These are phyloP conservation scores for Neofusicoccum kwambonambiense DNA, from an alignment of 2,329 filamentous ascomycete genomes.

Conservation along the genomic window DNA sequence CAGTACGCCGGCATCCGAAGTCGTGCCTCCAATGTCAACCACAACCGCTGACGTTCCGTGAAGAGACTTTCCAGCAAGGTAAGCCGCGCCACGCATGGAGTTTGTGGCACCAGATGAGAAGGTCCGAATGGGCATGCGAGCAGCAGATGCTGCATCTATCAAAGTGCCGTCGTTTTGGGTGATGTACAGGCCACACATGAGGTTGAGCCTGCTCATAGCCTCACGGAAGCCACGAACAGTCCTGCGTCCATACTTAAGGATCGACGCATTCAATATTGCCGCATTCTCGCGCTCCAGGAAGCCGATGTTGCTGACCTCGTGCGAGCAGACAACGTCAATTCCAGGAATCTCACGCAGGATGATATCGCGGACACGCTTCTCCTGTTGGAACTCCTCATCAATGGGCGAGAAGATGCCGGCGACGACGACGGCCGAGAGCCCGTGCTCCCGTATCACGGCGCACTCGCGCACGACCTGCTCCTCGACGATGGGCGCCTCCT, in stretches of 20 bases:
- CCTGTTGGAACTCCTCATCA: slow-evolving; percentile 54
- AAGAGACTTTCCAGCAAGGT: slow-evolving; percentile 31
- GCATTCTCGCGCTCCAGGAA: slow-evolving; percentile 54
- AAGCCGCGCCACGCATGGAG: slow-evolving; percentile 53
- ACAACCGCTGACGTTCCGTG: slow-evolving; percentile 37
- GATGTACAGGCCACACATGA: slow-evolving; percentile 51
- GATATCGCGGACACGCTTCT: slow-evolving; percentile 50
- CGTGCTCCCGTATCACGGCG: slow-evolving; percentile 43
- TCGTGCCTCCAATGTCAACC: slow-evolving; percentile 67
- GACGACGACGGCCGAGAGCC: slow-evolving; percentile 52
- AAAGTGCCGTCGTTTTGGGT: slow-evolving; percentile 55
- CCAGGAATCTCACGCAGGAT: slow-evolving; percentile 47
- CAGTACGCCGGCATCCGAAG: slow-evolving; percentile 62
- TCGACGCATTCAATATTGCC: slow-evolving; percentile 51
- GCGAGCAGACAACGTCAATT: slow-evolving; percentile 52
- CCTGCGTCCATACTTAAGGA: slow-evolving; percentile 46
- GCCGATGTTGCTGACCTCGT: slow-evolving; percentile 51
- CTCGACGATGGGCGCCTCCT: slow-evolving; percentile 44
- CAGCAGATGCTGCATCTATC: slow-evolving; percentile 47
- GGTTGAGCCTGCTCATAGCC: slow-evolving; percentile 46
- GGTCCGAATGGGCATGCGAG: slow-evolving; percentile 50
- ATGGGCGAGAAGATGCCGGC: slow-evolving; percentile 60
- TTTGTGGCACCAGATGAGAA: slow-evolving; percentile 55
- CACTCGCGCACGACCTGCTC: slow-evolving; percentile 47
- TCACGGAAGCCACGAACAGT: slow-evolving; percentile 47